A percentile compares a stretch with the other conserved stretches of the same genome.
These are phyloP conservation scores for Exophiala viscosa DNA, from an alignment of 2,329 filamentous ascomycete genomes.

Conservation along the genomic window DNA sequence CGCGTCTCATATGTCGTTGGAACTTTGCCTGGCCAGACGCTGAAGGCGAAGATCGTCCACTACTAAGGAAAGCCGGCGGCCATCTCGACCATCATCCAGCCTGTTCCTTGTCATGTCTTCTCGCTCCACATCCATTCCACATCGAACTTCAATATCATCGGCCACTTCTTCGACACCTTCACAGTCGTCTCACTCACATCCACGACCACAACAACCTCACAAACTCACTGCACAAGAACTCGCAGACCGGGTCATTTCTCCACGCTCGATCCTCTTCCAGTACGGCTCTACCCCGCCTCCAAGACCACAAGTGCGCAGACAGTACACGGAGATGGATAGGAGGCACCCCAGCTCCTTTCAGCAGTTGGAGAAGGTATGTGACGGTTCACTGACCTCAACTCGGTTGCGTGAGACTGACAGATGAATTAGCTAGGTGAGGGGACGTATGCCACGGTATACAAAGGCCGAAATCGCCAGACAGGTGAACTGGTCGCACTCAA, in stretches of 20 bases:
- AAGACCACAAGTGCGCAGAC: constrained; percentile 17
- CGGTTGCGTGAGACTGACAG: constrained; percentile 28
- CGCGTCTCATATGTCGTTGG: constrained; percentile 7
- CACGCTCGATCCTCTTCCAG: constrained; percentile 28
- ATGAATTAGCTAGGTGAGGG: constrained; percentile 74
- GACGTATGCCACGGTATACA: constrained; percentile 98
- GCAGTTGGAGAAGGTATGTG: constrained; percentile 78
- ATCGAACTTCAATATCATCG: constrained; percentile 23
- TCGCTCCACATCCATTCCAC: constrained; percentile 23
- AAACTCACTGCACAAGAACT: constrained; percentile 22
- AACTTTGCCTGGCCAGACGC: constrained; percentile 12
- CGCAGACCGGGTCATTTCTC: constrained; percentile 28
- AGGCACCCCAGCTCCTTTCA: constrained; percentile 96
- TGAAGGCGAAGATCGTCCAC: constrained; percentile 14
- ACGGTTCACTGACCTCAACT: not conserved
- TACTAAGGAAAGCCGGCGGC: constrained; percentile 10
- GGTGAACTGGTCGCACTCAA: constrained; percentile 95
- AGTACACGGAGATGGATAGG: constrained; percentile 66
- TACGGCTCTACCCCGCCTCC: constrained; percentile 17
- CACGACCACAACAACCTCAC: constrained; percentile 13
- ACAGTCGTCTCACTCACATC: constrained; percentile 9
- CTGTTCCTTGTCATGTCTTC: constrained; percentile 24
- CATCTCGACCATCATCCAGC: constrained; percentile 3
- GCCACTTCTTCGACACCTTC: constrained; percentile 21
- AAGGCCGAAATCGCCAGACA: constrained; percentile 94